phyloP scores from a whole-genome alignment of 805 yeast species.

The Candida yuanshanica region DNA sequence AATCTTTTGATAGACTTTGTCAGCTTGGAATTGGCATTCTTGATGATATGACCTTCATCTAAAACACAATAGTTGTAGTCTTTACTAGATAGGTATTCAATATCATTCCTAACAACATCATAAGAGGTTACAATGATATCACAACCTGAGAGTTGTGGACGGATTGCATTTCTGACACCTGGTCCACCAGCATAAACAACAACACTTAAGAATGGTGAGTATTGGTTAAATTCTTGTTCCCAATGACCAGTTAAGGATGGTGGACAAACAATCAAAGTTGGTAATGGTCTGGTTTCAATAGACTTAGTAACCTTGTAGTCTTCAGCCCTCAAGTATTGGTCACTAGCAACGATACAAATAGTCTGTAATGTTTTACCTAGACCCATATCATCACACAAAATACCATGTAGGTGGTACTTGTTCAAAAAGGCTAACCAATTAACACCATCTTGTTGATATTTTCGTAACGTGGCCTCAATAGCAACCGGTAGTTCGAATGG shows the following conservation, averaged over 20 bases:
- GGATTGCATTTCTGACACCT: slow-evolving; percentile 50
- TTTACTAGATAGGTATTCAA: slow-evolving; percentile 48
- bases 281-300: slow-evolving; percentile 65
- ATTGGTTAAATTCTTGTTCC: slow-evolving; percentile 91
- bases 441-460: slow-evolving; percentile 97
- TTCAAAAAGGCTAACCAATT: slow-evolving; percentile 96
- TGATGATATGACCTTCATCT: slow-evolving; percentile 97
- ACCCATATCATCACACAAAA: slow-evolving; percentile 99
- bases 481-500: slow-evolving; percentile 86
- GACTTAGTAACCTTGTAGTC: slow-evolving; percentile 54
- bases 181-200: slow-evolving; percentile 95
- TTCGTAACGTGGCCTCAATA: slow-evolving; percentile 86
- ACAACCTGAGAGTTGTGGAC: slow-evolving; percentile 44
- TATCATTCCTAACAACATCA: slow-evolving; percentile 93
- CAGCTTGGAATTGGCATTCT: slow-evolving; percentile 82
- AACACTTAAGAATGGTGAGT: slow-evolving; percentile 80
- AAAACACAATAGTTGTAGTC: slow-evolving; percentile 91
- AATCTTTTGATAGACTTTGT: slow-evolving; percentile 82
- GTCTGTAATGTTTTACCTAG: slow-evolving; percentile 96
- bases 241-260: slow-evolving; percentile 98
- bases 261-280: slow-evolving; percentile 89
- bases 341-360: slow-evolving; percentile 94
- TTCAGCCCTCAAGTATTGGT: slow-evolving; percentile 79
- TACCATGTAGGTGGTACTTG: slow-evolving; percentile 93
- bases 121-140: slow-evolving; percentile 93